A percentile compares a stretch with the other conserved stretches of the same genome.
These are phyloP conservation scores for Ceratobasidium sp. DNA, from an alignment of 1,284 basidiomycete genomes.

Conservation along the genomic window DNA sequence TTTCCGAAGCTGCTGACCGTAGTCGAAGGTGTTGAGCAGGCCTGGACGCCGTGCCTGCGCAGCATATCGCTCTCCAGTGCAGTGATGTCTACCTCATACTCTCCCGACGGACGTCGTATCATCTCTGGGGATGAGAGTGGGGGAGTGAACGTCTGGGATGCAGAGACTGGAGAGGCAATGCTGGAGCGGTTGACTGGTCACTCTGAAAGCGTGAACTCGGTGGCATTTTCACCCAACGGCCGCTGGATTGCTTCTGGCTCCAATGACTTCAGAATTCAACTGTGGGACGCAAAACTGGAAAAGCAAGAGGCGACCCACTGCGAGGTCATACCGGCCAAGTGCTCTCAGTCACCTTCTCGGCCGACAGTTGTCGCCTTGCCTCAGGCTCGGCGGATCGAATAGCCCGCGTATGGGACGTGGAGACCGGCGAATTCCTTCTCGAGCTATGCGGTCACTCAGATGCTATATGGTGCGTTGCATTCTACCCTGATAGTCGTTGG, in stretches of 20 bases:
- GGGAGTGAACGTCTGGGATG: conserved; percentile 35
- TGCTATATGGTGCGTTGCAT: conserved; percentile 8
- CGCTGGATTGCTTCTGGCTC: conserved; percentile 43
- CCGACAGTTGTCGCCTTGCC: conserved; percentile 22
- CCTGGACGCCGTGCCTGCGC: neutral
- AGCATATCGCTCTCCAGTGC: neutral
- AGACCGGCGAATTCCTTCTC: neutral
- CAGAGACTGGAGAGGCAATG: neutral
- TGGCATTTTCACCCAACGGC: conserved; percentile 46
- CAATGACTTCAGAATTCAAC: conserved; percentile 24
- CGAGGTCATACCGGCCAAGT: conserved; percentile 18
- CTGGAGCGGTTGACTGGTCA: neutral
- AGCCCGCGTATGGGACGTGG: conserved; percentile 32
- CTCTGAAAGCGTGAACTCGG: neutral
- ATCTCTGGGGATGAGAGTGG: conserved; percentile 12
- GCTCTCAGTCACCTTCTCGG: conserved; percentile 9
- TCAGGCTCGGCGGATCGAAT: conserved; percentile 22
- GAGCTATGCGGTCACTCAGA: conserved; percentile 21
- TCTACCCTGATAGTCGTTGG: conserved; percentile 30
- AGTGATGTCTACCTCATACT: conserved; percentile 9
- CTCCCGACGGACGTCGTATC: conserved; percentile 31
- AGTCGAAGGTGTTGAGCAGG: neutral
- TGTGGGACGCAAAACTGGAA: conserved; percentile 39
- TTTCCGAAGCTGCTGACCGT: neutral
- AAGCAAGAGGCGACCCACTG: neutral